Evolutionary conservation across 2,329 filamentous ascomycete species (phyloP).

Genomic region (Paecilomyces dactylethromorphus): DNA sequence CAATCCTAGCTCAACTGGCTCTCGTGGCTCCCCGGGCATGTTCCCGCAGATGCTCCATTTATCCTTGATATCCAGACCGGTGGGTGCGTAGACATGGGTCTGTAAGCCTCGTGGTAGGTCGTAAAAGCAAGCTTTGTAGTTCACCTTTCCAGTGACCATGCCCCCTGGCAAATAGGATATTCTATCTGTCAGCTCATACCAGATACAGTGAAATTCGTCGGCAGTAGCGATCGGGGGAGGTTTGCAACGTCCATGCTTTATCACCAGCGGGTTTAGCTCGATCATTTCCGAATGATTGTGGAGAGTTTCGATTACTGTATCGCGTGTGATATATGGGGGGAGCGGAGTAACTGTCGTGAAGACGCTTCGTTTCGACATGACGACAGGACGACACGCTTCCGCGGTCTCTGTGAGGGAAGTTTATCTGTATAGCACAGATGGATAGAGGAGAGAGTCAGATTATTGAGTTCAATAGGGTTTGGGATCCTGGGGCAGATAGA

Average conservation of each 20-base stretch:
- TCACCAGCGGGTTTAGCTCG: slow-evolving; percentile 73
- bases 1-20: slow-evolving; percentile 58
- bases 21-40: slow-evolving; percentile 61
- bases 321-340: slow-evolving; percentile 58
- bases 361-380: slow-evolving; percentile 62
- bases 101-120: slow-evolving; percentile 66
- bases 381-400: not conserved
- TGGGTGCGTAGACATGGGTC: slow-evolving; percentile 76
- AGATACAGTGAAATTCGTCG: slow-evolving; percentile 64
- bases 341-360: slow-evolving; percentile 76
- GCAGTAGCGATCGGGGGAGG: slow-evolving; percentile 58
- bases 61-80: slow-evolving; percentile 72
- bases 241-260: slow-evolving; percentile 61
- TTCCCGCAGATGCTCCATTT: slow-evolving; percentile 73
- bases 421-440: not conserved
- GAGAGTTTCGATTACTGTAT: slow-evolving; percentile 63
- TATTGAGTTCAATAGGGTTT: not conserved
- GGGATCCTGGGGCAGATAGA: not conserved
- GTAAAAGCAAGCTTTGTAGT: slow-evolving; percentile 73
- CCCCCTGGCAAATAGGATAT: slow-evolving; percentile 67
- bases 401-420: not conserved
- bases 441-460: not conserved
- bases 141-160: slow-evolving; percentile 57
- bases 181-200: slow-evolving; percentile 73
- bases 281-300: slow-evolving; percentile 77